Evolutionary conservation across 2,329 filamentous ascomycete genomes (phyloP).

Genomic region (Colletotrichum brevisporum): DNA sequence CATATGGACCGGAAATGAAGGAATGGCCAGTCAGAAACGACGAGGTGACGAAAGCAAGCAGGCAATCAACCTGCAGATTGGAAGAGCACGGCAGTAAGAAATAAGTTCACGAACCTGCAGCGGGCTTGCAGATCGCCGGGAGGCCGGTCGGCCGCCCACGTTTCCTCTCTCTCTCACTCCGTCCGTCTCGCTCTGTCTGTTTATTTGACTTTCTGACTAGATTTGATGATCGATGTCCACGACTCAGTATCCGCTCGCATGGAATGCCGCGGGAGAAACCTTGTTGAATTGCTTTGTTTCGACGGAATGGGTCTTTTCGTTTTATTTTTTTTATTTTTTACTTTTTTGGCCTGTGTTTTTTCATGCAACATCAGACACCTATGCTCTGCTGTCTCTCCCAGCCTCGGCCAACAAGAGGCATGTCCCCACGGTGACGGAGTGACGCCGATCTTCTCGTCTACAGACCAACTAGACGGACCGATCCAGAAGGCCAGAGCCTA

Average conservation of each 20-base stretch:
- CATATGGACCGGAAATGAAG: slow-evolving; percentile 28
- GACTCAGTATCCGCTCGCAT: slow-evolving; percentile 28
- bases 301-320: slow-evolving; percentile 11
- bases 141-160: slow-evolving; percentile 26
- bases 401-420: neutral
- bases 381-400: neutral
- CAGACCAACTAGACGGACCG: slow-evolving; percentile 4
- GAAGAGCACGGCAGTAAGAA: neutral
- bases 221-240: slow-evolving; percentile 15
- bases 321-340: no score
- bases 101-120: slow-evolving; percentile 15
- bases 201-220: slow-evolving; percentile 29
- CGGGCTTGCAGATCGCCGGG: slow-evolving; percentile 28
- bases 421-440: neutral
- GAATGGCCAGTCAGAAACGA: neutral
- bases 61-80: neutral
- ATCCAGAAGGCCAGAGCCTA: neutral
- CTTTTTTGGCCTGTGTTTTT: neutral
- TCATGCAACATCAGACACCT: neutral
- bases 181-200: neutral
- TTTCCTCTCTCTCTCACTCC: neutral
- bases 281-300: slow-evolving; percentile 30
- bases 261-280: slow-evolving; percentile 2
- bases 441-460: slow-evolving; percentile 6
- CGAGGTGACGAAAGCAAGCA: neutral